Evolutionary conservation across 495 filamentous ascomycete genomes (phyloP).

Genomic region (Xylaria venustula): DNA sequence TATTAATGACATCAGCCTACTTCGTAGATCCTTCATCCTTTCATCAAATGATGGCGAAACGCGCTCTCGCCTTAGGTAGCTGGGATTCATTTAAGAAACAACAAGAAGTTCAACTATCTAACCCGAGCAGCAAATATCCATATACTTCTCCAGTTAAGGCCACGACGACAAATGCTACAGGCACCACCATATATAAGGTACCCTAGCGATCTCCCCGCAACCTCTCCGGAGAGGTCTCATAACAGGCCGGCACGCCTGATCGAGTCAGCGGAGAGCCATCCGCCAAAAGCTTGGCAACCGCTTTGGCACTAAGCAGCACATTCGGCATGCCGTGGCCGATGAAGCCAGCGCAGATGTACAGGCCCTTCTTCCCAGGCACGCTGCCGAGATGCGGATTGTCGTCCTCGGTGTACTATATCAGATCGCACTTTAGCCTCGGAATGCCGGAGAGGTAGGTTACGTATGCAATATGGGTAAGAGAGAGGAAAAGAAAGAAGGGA

Average conservation of each 20-base stretch:
- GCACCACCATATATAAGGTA: too few relatives aligned
- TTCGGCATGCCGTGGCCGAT: conserved; percentile 53
- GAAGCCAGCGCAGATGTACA: conserved; percentile 48
- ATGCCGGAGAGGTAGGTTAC: conserved; percentile 21
- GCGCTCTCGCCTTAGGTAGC: too few relatives aligned
- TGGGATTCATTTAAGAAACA: too few relatives aligned
- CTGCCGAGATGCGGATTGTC: conserved; percentile 43
- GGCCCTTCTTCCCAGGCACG: conserved; percentile 41
- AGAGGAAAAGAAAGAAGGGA: neutral
- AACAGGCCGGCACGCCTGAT: conserved; percentile 40
- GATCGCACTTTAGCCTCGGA: neutral
- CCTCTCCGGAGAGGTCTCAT: conserved; percentile 35
- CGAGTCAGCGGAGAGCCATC: conserved; percentile 33
- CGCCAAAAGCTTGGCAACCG: conserved; percentile 43
- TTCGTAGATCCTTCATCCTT: conserved; percentile 5
- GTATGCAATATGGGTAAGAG: too few relatives aligned
- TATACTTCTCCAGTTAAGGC: neutral
- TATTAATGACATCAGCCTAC: conserved; percentile 12
- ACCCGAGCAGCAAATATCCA: too few relatives aligned
- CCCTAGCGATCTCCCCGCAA: too few relatives aligned
- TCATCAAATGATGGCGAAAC: too few relatives aligned
- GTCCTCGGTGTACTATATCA: conserved; percentile 37
- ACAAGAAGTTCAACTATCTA: too few relatives aligned
- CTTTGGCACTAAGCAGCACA: conserved; percentile 45
- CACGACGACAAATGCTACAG: too few relatives aligned